A percentile compares a stretch with the other conserved stretches of the same genome.
Conservation (phyloP, 345 rosid species). For the Ailanthus altissimus region DNA sequence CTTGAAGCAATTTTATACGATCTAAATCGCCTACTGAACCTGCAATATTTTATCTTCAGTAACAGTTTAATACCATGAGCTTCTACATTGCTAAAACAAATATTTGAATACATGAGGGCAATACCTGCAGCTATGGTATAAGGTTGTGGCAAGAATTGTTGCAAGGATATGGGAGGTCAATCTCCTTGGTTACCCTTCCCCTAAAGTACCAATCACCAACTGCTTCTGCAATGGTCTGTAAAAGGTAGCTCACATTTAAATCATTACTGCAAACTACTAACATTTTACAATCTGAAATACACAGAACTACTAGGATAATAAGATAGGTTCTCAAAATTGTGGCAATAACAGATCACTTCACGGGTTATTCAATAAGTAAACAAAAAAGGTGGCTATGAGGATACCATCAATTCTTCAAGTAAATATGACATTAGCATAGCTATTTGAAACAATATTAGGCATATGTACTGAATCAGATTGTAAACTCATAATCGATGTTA, state of each 20-base stretch:
- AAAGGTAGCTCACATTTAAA: not conserved
- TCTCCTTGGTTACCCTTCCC: constrained; percentile 53
- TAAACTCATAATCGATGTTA: not conserved
- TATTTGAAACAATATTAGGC: not conserved
- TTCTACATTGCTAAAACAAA: not conserved
- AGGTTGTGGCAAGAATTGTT: constrained; percentile 72
- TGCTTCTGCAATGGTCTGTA: constrained; percentile 76
- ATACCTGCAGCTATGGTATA: constrained; percentile 43
- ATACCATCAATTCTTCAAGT: not conserved
- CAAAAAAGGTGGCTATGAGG: not conserved
- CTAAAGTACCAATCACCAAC: constrained; percentile 94
- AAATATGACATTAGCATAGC: not conserved
- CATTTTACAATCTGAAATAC: not conserved
- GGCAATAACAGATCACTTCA: not conserved
- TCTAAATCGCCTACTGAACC: constrained; percentile 12
- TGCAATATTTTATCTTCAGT: constrained; percentile 15
- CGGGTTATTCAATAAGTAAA: not conserved
- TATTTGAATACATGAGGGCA: not conserved
- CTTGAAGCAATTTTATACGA: not conserved
- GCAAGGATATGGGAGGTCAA: constrained; percentile 83
- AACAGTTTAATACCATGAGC: not conserved
- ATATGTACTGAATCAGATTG: not conserved
- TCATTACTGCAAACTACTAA: not conserved
- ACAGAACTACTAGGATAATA: not conserved
- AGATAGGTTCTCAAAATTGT: not conserved